Base-by-base conservation (phyloP, 1,284 basidiomycete genomes). In the Heterobasidion irregulare region DNA sequence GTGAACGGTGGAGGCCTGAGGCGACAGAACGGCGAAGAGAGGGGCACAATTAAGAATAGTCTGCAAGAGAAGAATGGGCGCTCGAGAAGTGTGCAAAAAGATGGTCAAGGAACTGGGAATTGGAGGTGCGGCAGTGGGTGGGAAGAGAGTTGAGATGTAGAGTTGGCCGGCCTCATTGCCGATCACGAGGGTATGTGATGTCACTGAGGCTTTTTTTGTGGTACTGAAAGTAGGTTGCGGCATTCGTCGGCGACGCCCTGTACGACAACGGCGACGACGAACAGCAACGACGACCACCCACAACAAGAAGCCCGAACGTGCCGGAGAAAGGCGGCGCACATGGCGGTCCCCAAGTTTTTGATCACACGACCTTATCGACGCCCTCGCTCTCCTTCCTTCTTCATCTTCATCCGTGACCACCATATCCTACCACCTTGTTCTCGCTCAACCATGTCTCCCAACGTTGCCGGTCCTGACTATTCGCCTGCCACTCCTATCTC, bases 311-410 rank as follows among this genome's bases (percentile, higher is more conserved):
- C n/a, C 32, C 26, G 26, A 26, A 6, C 26, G 26, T 26, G 26
- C 26, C 26, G 26, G 26, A 26, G 26, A 26, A 26, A 6, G 26
- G 26, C 26, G 26, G 26, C 26, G 26, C 9, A n/a, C 38, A 41
- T 41, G 38, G 26, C 51, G 35, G 35, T 26, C 47, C 19, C 46
- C 49, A 26, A 26, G 49, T 4, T 16, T 33, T 57, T 56, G 38
- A 43, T 59, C 59, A 60, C 59, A 56, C 59, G 59, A 59, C 55
- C 55, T 56, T 54, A 58, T 56, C 49, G 45, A 12, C 4, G 19
- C 26, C 8, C 9, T 47, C 18, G 15, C 9, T 43, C 18, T 9
- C 8, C 36, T 32, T 8, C 3, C 13, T n/a, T 10, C 6, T 13
- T 43, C 19, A 26, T 19, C 48, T 26, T 45, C 38, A 41, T 10